Base-by-base conservation (phyloP, 1,284 basidiomycete genomes). In the Amylostereum areolatum region DNA sequence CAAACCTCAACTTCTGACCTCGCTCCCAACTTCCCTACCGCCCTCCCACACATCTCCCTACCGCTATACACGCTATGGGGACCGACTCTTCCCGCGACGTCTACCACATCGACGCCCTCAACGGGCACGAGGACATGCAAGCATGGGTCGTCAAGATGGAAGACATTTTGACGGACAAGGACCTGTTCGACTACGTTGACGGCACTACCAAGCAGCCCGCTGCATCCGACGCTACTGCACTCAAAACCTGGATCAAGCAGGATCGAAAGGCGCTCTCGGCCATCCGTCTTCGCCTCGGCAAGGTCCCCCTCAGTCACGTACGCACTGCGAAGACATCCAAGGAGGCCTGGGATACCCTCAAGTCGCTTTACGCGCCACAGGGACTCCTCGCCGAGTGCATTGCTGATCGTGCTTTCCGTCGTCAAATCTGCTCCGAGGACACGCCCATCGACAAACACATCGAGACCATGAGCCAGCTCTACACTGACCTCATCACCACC, bases 101-200 rank as follows among this genome's bases (percentile, higher is more conserved):
- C n/a, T n/a, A n/a, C n/a, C n/a, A n/a, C n/a, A n/a, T n/a, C n/a
- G n/a, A n/a, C n/a, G n/a, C n/a, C n/a, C n/a, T n/a, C n/a, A n/a
- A n/a, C n/a, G n/a, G n/a, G n/a, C n/a, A n/a, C n/a, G n/a, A n/a
- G n/a, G n/a, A n/a, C n/a, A n/a, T n/a, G n/a, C n/a, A n/a, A n/a
- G n/a, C n/a, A n/a, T 68, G 65, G 65, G 62, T 60, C 43, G 53
- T 63, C 43, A 60, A 60, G 44, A 63, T 68, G 54, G 45, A 49
- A 12, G 60, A 66, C 48, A 62, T 68, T 9, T 47, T 67, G 2
- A 61, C 55, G 0, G 64, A 67, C 36, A 33, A 50, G 1, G 52
- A 52, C 5, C 53, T 60, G 10, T 33, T 47, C 8, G 56, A 53
- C 0, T 57, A 65, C 42, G 56, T 55, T 18, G 50, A 52, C 9